Evolutionary conservation across 1,284 basidiomycete genomes (phyloP).

Genomic region (Cerioporus squamosus): DNA sequence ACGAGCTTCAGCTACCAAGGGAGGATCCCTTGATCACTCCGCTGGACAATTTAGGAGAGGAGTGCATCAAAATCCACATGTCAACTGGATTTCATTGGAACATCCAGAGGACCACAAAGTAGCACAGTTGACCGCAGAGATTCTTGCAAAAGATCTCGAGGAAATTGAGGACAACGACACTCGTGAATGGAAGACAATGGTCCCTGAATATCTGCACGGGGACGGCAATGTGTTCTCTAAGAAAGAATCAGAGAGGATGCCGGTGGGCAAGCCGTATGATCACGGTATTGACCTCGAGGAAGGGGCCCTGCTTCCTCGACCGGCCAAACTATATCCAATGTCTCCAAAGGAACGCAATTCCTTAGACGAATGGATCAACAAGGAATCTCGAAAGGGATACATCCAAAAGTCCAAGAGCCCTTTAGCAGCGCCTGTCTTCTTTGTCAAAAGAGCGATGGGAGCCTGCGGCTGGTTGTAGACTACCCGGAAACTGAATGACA

Average conservation of each 20-base stretch:
- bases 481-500: conserved; percentile 29
- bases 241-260: conserved; percentile 13
- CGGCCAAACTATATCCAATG: conserved; percentile 29
- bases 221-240: conserved; percentile 18
- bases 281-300: conserved; percentile 19
- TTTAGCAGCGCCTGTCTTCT: conserved; percentile 38
- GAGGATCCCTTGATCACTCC: neutral
- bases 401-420: conserved; percentile 13
- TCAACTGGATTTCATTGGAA: neutral
- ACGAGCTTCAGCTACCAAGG: no score
- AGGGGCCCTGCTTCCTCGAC: conserved; percentile 4
- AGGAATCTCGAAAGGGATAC: neutral
- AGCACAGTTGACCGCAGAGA: neutral
- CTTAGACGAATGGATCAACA: neutral
- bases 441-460: conserved; percentile 45
- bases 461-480: conserved; percentile 34
- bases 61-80: neutral
- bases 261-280: conserved; percentile 15
- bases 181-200: conserved; percentile 5
- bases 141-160: neutral
- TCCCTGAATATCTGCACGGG: conserved; percentile 11
- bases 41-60: conserved; percentile 1
- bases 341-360: conserved; percentile 26
- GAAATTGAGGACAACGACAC: neutral
- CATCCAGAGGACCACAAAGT: neutral